Evolutionary conservation across 805 yeast genomes (phyloP), one percentile per base, ranked within the genome.

Genomic region (Candida peoriensis): DNA sequence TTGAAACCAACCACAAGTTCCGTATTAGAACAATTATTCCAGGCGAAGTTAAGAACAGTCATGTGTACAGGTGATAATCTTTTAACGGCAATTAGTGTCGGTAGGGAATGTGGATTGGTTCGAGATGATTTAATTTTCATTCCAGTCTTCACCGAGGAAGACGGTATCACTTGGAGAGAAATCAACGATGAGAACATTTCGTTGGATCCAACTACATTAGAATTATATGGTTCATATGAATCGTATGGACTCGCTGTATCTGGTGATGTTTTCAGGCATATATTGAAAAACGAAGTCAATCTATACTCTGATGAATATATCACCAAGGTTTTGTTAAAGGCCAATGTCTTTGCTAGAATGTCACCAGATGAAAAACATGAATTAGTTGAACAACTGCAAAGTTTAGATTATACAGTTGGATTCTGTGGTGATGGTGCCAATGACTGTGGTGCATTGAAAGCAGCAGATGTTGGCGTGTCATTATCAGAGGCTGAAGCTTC

Each of bases 361-460:
- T 89, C 97, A 0, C 99, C 99, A 0, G 98, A 94, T 59, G 99
- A 93, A 58, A 93, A 93, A 54, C 96, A 93, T 57, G 98, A 93
- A 60, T 66, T 93, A 31, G 96, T 93, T 23, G 89, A 84, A 50
- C 86, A 82, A 54, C 63, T 93, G 11, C 96, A 88, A 57, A 70
- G 67, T 16, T 54, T 93, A 15, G 96, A 89, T 51, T 90, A 90
- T 55, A 86, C 95, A 0, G 95, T 87, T 31, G 96, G 97, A 3
- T 93, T 93, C 59, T 93, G 97, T 62, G 99, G 99, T 24, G 99
- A 93, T 63, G 99, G 99, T 45, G 99, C 99, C 6, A 93, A 93
- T 60, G 99, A 93, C 55, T 93, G 97, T 61, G 98, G 98, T 47
- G 99, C 99, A 0, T 66, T 93, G 38, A 93, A 90, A 52, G 96